phyloP scores from a whole-genome alignment of 1,284 basidiomycete species.

The Malassezia obtusa region DNA sequence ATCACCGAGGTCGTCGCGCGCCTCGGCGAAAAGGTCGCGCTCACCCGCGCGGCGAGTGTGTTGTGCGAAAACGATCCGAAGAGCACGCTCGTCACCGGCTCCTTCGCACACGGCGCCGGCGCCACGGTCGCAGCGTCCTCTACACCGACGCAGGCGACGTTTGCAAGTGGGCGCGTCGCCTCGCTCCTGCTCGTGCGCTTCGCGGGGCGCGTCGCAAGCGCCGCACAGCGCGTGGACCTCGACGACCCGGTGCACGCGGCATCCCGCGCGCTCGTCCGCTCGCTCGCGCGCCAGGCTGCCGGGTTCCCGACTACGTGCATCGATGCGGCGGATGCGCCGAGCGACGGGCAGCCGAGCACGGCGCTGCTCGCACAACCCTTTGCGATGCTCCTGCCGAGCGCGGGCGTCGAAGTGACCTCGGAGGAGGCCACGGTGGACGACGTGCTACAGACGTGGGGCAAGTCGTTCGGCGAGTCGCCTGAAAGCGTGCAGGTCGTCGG shows the following conservation, averaged over 20 bases:
- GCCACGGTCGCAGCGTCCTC: conserved; percentile 41
- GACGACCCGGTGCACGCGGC: conserved; percentile 17
- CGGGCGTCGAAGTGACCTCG: conserved; percentile 19
- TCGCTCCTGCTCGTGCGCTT: conserved; percentile 27
- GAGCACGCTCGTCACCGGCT: conserved; percentile 56
- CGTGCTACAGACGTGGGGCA: conserved; percentile 62
- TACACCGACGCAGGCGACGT: conserved; percentile 57
- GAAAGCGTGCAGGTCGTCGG: conserved; percentile 47
- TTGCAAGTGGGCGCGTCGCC: conserved; percentile 46
- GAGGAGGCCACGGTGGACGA: conserved; percentile 53
- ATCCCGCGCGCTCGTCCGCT: conserved; percentile 59
- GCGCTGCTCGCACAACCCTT: conserved; percentile 72
- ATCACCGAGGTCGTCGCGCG: conserved; percentile 72
- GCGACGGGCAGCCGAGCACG: conserved; percentile 52
- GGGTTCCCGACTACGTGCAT: conserved; percentile 70
- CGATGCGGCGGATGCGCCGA: conserved; percentile 27
- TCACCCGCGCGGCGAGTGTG: conserved; percentile 65
- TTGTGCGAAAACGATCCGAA: conserved; percentile 55
- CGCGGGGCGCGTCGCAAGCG: conserved; percentile 23
- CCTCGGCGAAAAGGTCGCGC: conserved; percentile 77
- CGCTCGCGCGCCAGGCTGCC: conserved; percentile 71
- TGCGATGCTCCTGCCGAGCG: conserved; percentile 56
- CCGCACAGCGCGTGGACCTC: conserved; percentile 13
- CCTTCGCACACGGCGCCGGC: conserved; percentile 64
- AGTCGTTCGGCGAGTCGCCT: conserved; percentile 43